Conservation (phyloP, 495 filamentous ascomycete species). For the Hypoxylon fragiforme region DNA sequence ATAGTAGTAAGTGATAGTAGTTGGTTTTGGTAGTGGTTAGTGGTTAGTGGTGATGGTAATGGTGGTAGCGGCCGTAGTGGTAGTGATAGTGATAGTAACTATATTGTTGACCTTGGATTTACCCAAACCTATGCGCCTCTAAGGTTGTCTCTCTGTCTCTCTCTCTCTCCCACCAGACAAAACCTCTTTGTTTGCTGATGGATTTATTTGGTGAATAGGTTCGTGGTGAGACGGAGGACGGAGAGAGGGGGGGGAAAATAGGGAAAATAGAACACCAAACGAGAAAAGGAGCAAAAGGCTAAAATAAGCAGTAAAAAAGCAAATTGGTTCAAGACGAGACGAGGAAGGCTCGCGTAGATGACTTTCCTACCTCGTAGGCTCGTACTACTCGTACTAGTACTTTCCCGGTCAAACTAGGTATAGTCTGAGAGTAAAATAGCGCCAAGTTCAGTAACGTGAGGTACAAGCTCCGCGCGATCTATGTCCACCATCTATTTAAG, state of each 20-base stretch:
- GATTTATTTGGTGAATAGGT: constrained; percentile 5
- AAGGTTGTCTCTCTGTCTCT: too few relatives aligned
- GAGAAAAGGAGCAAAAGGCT: constrained; percentile 14
- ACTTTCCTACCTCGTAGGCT: neutral
- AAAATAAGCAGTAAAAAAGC: constrained; percentile 18
- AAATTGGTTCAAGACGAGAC: constrained; percentile 24
- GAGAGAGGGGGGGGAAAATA: constrained; percentile 12
- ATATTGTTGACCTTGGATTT: neutral
- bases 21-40: too few relatives aligned
- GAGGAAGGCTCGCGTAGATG: constrained; percentile 20
- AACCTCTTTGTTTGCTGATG: constrained; percentile 8
- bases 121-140: constrained; percentile 10
- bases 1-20: too few relatives aligned
- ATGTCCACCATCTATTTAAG: neutral
- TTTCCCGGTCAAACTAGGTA: too few relatives aligned
- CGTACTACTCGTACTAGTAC: constrained; percentile 12
- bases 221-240: neutral
- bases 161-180: too few relatives aligned
- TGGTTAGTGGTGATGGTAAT: too few relatives aligned
- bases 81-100: too few relatives aligned
- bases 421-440: too few relatives aligned
- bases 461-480: neutral
- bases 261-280: constrained; percentile 9
- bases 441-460: neutral
- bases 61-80: too few relatives aligned